Conservation (phyloP, 257 asterid species). For the Scutellaria baicalensis region DNA sequence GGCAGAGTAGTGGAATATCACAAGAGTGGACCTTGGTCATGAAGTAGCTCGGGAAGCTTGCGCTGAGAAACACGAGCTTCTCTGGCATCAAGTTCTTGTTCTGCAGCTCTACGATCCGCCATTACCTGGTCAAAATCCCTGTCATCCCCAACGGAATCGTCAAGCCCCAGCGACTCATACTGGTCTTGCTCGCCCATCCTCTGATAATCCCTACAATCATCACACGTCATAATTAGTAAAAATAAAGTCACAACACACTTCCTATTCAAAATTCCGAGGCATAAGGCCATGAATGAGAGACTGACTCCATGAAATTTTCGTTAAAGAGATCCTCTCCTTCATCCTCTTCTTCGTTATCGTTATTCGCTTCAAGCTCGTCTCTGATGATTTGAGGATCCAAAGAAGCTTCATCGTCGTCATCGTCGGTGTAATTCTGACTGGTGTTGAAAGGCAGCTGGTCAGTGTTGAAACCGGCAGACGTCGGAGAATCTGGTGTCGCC, state of each 20-base stretch:
- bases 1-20: not conserved
- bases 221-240: not conserved
- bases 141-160: slow-evolving; percentile 85
- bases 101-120: slow-evolving; percentile 90
- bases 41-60: slow-evolving; percentile 82
- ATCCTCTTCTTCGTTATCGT: slow-evolving; percentile 53
- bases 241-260: not conserved
- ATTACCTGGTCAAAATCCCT: slow-evolving; percentile 77
- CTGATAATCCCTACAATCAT: slow-evolving; percentile 61
- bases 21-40: slow-evolving; percentile 63
- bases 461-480: slow-evolving; percentile 83
- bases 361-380: slow-evolving; percentile 56
- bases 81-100: slow-evolving; percentile 62
- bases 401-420: slow-evolving; percentile 82
- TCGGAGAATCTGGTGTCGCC: slow-evolving; percentile 79
- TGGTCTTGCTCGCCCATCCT: slow-evolving; percentile 77
- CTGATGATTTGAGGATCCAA: slow-evolving; percentile 77
- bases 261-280: not conserved
- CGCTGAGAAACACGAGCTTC: slow-evolving; percentile 57
- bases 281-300: not conserved
- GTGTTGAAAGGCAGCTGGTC: slow-evolving; percentile 82
- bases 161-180: slow-evolving; percentile 67
- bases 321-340: slow-evolving; percentile 94
- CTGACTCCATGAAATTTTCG: slow-evolving; percentile 77
- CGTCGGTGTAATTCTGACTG: slow-evolving; percentile 77